Percentiles rank a stretch among this genome's conserved stretches.
phyloP scores from a whole-genome alignment of 371 early-diverging fungal species.

The Choanephora cucurbitarum region DNA sequence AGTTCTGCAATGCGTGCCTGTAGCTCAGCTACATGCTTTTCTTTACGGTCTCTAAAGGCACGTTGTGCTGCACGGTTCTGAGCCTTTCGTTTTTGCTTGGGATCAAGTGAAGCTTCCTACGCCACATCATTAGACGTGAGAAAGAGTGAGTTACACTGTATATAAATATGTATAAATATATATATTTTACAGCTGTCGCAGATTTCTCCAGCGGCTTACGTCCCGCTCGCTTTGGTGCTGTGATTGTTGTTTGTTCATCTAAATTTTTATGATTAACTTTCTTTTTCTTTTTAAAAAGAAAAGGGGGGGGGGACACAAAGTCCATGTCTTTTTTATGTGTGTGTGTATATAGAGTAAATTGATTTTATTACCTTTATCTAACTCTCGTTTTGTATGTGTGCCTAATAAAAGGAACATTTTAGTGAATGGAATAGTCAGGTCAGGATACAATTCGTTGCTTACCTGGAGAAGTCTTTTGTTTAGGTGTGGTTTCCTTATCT shows the following conservation, averaged over 20 bases:
- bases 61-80: slow-evolving; percentile 82
- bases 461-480: too few relatives aligned
- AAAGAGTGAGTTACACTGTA: neutral
- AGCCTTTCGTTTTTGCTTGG: slow-evolving; percentile 70
- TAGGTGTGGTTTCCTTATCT: too few relatives aligned
- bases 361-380: slow-evolving; percentile 31
- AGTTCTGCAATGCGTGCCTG: slow-evolving; percentile 68
- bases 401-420: neutral
- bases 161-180: slow-evolving; percentile 5
- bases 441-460: neutral
- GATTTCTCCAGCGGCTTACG: slow-evolving; percentile 43
- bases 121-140: neutral
- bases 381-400: slow-evolving; percentile 14
- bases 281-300: neutral
- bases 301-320: too few relatives aligned
- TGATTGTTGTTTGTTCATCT: slow-evolving; percentile 21
- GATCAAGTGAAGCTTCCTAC: slow-evolving; percentile 27
- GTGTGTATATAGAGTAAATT: too few relatives aligned
- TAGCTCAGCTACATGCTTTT: slow-evolving; percentile 64
- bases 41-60: slow-evolving; percentile 78
- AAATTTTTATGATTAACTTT: neutral
- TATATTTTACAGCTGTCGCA: slow-evolving; percentile 23
- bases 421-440: neutral
- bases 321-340: too few relatives aligned
- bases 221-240: slow-evolving; percentile 38